phyloP scores from a whole-genome alignment of 495 filamentous ascomycete genomes.

The Annulohypoxylon maeteangense region DNA sequence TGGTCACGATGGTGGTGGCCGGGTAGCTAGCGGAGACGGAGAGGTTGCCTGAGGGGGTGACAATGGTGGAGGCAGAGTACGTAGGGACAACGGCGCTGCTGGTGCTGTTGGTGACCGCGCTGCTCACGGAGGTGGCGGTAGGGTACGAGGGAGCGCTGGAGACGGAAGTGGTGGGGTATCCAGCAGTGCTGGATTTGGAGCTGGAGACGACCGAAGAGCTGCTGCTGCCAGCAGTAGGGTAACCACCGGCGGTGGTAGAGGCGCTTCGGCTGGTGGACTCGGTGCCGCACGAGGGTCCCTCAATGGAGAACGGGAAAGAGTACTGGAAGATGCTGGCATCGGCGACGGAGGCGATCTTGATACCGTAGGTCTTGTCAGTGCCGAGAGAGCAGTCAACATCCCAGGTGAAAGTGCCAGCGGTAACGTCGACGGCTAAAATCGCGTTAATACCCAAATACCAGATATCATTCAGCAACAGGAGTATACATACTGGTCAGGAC shows the following conservation, averaged over 20 bases:
- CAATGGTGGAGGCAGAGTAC: not conserved
- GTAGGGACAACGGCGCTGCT: slow-evolving; percentile 21
- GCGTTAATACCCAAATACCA: slow-evolving; percentile 26
- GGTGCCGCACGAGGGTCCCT: slow-evolving; percentile 39
- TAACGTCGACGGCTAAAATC: slow-evolving; percentile 45
- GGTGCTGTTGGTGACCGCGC: slow-evolving; percentile 26
- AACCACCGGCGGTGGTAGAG: slow-evolving; percentile 1
- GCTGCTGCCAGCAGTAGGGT: slow-evolving; percentile 7
- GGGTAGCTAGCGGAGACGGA: slow-evolving; percentile 23
- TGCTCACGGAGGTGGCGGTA: slow-evolving; percentile 32
- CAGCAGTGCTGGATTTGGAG: not conserved
- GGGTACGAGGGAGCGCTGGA: slow-evolving; percentile 23
- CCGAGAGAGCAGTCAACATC: slow-evolving; percentile 52
- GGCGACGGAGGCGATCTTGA: slow-evolving; percentile 53
- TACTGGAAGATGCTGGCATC: slow-evolving; percentile 58
- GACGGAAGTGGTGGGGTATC: slow-evolving; percentile 13
- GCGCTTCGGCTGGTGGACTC: slow-evolving; percentile 17
- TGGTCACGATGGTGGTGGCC: slow-evolving; percentile 31
- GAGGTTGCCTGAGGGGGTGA: slow-evolving; percentile 20
- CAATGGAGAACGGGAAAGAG: slow-evolving; percentile 61
- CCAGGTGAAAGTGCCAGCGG: slow-evolving; percentile 51
- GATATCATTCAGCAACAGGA: not conserved
- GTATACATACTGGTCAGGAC: slow-evolving; percentile 54
- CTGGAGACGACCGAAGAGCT: slow-evolving; percentile 13
- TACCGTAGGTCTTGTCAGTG: slow-evolving; percentile 54